These are phyloP conservation scores for Epipyxis sp. DNA, from an alignment of 108 stramenopile genomes.

Conservation along the genomic window DNA sequence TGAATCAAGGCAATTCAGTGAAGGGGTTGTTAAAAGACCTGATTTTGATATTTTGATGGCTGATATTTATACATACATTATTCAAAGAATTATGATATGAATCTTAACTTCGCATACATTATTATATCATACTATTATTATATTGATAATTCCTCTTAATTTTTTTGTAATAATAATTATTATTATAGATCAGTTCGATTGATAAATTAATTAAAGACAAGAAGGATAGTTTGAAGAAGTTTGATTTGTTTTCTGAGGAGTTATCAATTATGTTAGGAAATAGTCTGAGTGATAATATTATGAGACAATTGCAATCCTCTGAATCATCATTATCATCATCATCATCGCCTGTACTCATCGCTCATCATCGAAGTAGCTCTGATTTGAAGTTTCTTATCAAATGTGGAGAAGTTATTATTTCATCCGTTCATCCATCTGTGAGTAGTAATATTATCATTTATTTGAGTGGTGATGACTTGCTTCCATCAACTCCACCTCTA, in stretches of 20 bases:
- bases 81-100: too few species aligned
- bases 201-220: constrained; percentile 22
- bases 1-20: too few species aligned
- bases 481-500: background rate
- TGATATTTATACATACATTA: too few species aligned
- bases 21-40: too few species aligned
- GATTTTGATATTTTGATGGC: too few species aligned
- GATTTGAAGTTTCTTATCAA: background rate
- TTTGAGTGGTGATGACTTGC: background rate
- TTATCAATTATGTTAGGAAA: background rate
- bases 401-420: background rate
- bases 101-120: too few species aligned
- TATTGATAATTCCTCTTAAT: too few species aligned
- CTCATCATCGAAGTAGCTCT: background rate
- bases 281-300: background rate
- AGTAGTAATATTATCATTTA: background rate
- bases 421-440: background rate
- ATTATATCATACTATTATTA: too few species aligned
- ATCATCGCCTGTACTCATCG: background rate
- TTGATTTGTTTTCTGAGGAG: background rate
- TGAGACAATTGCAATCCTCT: background rate
- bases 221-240: constrained; percentile 1
- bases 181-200: background rate
- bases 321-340: background rate
- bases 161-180: too few species aligned